Percentiles rank a stretch among this genome's conserved stretches.
Conservation (phyloP, 2,329 filamentous ascomycete species). For the Xylariaceae sp. region DNA sequence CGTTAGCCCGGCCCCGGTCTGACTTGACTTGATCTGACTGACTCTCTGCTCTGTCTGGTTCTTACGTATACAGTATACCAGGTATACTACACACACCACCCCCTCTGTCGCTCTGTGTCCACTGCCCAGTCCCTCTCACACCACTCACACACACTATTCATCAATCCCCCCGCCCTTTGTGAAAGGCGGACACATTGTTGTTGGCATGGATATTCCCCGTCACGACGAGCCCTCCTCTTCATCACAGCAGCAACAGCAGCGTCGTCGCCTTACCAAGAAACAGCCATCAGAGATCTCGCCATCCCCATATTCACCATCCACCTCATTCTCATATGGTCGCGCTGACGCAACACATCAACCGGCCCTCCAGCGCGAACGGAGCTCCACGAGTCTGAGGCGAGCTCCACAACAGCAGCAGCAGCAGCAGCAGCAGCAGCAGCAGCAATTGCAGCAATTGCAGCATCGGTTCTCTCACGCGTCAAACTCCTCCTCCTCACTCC, state of each 20-base stretch:
- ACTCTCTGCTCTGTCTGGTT: no score
- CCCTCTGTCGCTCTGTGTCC: not conserved
- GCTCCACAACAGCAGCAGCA: slow-evolving; percentile 40
- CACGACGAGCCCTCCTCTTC: slow-evolving; percentile 1
- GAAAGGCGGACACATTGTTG: slow-evolving; percentile 8
- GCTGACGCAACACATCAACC: slow-evolving; percentile 55
- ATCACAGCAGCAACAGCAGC: slow-evolving; percentile 37
- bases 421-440: slow-evolving; percentile 34
- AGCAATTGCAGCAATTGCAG: slow-evolving; percentile 41
- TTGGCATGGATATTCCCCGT: not conserved
- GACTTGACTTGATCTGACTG: no score
- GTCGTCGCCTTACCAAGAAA: slow-evolving; percentile 62
- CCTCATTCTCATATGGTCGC: slow-evolving; percentile 52
- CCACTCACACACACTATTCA: no score
- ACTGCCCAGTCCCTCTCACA: no score
- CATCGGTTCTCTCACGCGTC: slow-evolving; percentile 35
- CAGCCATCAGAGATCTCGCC: slow-evolving; percentile 41
- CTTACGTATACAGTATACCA: no score
- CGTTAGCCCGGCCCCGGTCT: no score
- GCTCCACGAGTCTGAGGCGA: slow-evolving; percentile 59
- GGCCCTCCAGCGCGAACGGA: slow-evolving; percentile 59
- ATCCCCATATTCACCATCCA: no score
- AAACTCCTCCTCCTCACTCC: slow-evolving; percentile 45
- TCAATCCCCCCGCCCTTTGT: slow-evolving; percentile 13
- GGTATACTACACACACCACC: no score